Conservation (phyloP, 2,329 filamentous ascomycete genomes). For the Talaromyces albobiverticillius region DNA sequence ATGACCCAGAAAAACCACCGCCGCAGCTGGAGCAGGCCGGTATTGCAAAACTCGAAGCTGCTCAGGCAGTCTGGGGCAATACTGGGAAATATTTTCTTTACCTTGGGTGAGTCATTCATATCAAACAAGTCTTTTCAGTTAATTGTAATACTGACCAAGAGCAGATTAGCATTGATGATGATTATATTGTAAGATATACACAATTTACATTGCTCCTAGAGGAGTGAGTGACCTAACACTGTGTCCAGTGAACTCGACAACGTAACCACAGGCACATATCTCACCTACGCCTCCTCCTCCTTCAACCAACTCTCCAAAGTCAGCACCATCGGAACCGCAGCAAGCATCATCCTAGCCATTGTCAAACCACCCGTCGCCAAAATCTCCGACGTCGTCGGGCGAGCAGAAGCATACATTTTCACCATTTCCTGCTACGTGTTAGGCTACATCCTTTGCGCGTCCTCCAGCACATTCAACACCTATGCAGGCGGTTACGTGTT, state of each 20-base stretch:
- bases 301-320: constrained; percentile 37
- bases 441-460: constrained; percentile 38
- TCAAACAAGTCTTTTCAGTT: neutral
- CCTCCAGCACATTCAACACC: constrained; percentile 31
- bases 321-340: constrained; percentile 35
- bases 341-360: constrained; percentile 38
- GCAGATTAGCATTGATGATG: constrained; percentile 29
- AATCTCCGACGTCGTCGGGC: constrained; percentile 42
- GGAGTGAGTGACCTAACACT: neutral
- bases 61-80: constrained; percentile 27
- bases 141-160: neutral
- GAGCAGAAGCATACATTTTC: constrained; percentile 37
- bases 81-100: constrained; percentile 30
- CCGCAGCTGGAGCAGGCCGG: constrained; percentile 17
- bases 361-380: constrained; percentile 44
- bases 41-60: constrained; percentile 28
- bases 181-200: constrained; percentile 25
- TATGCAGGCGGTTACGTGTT: constrained; percentile 39
- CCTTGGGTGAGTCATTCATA: constrained; percentile 20
- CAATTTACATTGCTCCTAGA: too few species aligned
- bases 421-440: constrained; percentile 35
- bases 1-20: constrained; percentile 12
- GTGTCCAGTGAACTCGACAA: constrained; percentile 34
- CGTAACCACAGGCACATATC: constrained; percentile 37
- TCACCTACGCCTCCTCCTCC: constrained; percentile 40